Conservation (phyloP, 164 flowering plant species). For the Dillenia turbinata region DNA sequence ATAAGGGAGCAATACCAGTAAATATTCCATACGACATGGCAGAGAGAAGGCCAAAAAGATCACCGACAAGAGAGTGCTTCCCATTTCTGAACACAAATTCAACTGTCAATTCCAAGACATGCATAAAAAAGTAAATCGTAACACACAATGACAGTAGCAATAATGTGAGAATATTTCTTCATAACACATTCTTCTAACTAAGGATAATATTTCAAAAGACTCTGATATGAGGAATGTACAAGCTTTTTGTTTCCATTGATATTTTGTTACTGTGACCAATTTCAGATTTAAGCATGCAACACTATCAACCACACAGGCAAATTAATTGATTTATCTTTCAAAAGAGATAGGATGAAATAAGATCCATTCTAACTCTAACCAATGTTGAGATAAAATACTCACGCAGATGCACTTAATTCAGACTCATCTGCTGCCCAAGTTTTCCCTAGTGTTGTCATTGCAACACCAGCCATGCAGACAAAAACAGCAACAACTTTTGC, state of each 20-base stretch:
- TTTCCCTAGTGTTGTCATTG: slow-evolving; percentile 94
- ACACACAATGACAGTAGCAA: no score
- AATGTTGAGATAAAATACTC: slow-evolving; percentile 14
- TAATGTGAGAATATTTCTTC: no score
- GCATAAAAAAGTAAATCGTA: slow-evolving; percentile 6
- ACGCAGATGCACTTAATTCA: slow-evolving; percentile 49
- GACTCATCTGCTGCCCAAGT: slow-evolving; percentile 97
- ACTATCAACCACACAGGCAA: no score
- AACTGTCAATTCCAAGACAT: slow-evolving; percentile 25
- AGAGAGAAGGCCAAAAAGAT: slow-evolving; percentile 95
- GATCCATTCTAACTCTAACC: no score
- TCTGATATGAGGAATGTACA: no score
- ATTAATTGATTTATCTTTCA: no score
- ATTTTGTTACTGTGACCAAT: no score
- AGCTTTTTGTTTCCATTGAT: no score
- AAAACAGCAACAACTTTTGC: slow-evolving; percentile 88
- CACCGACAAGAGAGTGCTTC: slow-evolving; percentile 88
- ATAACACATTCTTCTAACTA: no score
- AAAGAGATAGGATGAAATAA: no score
- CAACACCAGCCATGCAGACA: slow-evolving; percentile 96
- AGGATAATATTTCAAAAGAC: no score
- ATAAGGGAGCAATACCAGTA: slow-evolving; percentile 55
- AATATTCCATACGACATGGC: slow-evolving; percentile 89
- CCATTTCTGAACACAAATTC: slow-evolving; percentile 51
- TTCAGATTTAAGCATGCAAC: no score